Evolutionary conservation across 352 stramenopile genomes (phyloP), one percentile per base, ranked within the genome.

Genomic region (Phytophthora tubulina): DNA sequence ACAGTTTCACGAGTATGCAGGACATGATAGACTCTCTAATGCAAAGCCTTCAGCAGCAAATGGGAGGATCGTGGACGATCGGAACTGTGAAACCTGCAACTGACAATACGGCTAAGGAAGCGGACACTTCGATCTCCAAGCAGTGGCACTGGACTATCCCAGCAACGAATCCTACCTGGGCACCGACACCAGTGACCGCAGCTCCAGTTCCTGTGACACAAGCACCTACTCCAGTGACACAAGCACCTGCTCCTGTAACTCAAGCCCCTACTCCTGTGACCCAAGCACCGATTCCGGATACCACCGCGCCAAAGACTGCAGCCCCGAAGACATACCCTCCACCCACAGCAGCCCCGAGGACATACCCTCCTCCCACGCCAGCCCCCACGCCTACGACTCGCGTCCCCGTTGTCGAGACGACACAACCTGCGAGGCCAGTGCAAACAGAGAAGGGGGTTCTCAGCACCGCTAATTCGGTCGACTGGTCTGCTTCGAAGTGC

Each of bases 401-500:
- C n/a, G 59, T 65, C 14, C 73, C 73, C 4, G 73, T 76, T 10
- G 59, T 75, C 38, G 59, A 78, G 42, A 72, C 54, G 1, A 68
- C 44, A 1, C 31, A 75, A 32, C 64, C 53, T 41, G 8, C 53
- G 0, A 64, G 38, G 3, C 63, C 70, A 3, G 57, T 69, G 6
- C 54, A 45, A 38, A 78, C 65, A 1, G 44, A 74, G 41, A 64
- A 78, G 36, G 54, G 36, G 11, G 31, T 9, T n/a, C 3, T 49
- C 1, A 63, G 44, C 10, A 54, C 68, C 27, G 27, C 59, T 7
- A 68, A 75, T 36, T 72, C 70, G 32, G 59, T 83, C 10, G 73
- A 84, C 36, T 84, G 76, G 81, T 80, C 80, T 30, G 51, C 69
- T 14, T 73, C 78, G n/a, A 52, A 51, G 15, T 85, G 74, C 39